phyloP scores from a whole-genome alignment of 2,329 filamentous ascomycete genomes.

The Aspergillus ruber region DNA sequence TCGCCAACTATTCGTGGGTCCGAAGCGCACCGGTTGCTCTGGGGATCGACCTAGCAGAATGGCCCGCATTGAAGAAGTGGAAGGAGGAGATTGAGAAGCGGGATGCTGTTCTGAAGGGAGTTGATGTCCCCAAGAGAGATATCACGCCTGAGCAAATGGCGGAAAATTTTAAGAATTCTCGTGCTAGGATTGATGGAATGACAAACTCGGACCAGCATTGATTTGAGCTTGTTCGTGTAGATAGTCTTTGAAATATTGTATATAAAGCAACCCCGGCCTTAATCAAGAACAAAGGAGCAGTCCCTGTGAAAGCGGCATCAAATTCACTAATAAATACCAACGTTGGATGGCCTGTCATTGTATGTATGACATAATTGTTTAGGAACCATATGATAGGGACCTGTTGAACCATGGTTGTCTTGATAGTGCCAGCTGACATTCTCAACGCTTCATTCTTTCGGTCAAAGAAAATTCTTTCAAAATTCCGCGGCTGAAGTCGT shows the following conservation, averaged over 20 bases:
- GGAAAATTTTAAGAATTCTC: conserved; percentile 8
- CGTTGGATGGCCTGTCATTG: not conserved
- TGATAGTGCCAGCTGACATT: not conserved
- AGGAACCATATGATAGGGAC: not conserved
- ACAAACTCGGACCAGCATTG: conserved; percentile 16
- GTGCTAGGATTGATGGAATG: conserved; percentile 17
- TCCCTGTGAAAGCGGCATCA: too few relatives aligned
- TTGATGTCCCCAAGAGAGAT: conserved; percentile 10
- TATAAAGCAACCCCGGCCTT: not conserved
- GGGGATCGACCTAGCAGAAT: conserved; percentile 26
- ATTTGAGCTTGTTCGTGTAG: not conserved
- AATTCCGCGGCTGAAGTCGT: not conserved
- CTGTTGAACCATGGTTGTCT: not conserved
- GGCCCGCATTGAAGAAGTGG: conserved; percentile 28
- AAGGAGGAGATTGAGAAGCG: conserved; percentile 21
- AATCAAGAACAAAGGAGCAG: too few relatives aligned
- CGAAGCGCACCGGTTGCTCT: conserved; percentile 13
- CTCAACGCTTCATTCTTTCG: not conserved
- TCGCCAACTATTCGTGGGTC: conserved; percentile 43
- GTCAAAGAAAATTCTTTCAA: not conserved
- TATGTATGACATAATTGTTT: not conserved
- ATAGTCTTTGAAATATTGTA: not conserved
- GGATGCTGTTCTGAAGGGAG: conserved; percentile 22
- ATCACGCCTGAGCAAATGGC: conserved; percentile 2
- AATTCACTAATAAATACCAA: too few relatives aligned